Conservation (phyloP, 805 yeast genomes). For the Torulaspora gathmanii region DNA sequence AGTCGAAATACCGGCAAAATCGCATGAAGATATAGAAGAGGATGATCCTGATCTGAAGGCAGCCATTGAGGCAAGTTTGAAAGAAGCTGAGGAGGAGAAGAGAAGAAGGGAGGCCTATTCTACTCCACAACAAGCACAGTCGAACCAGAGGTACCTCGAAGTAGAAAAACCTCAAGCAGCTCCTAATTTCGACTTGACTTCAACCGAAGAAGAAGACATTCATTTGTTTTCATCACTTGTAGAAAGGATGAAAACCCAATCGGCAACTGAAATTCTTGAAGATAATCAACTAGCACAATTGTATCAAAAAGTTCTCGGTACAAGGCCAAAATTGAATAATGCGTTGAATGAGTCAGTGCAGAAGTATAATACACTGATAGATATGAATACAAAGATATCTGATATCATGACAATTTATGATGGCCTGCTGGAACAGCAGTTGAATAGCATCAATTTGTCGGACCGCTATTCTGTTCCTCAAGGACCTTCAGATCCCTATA, state of each 20-base stretch:
- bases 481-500: slow-evolving; percentile 29
- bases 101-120: slow-evolving; percentile 25
- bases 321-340: slow-evolving; percentile 66
- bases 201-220: slow-evolving; percentile 65
- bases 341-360: slow-evolving; percentile 53
- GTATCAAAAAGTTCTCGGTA: slow-evolving; percentile 52
- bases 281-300: slow-evolving; percentile 36
- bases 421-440: slow-evolving; percentile 58
- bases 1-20: slow-evolving; percentile 7
- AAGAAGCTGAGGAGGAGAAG: slow-evolving; percentile 52
- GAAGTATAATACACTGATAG: slow-evolving; percentile 61
- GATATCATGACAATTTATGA: slow-evolving; percentile 76
- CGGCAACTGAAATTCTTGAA: slow-evolving; percentile 38
- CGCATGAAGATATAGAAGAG: slow-evolving; percentile 41
- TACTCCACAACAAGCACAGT: slow-evolving; percentile 9
- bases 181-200: slow-evolving; percentile 40
- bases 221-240: slow-evolving; percentile 65
- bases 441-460: slow-evolving; percentile 37
- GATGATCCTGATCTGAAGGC: slow-evolving; percentile 87
- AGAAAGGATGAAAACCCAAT: slow-evolving; percentile 46
- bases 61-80: slow-evolving; percentile 87
- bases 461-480: slow-evolving; percentile 30
- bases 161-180: slow-evolving; percentile 7
- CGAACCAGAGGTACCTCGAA: slow-evolving; percentile 6
- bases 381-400: slow-evolving; percentile 72